Evolutionary conservation across 148 eudicot genomes (phyloP).

Genomic region (Limonium bicolor): DNA sequence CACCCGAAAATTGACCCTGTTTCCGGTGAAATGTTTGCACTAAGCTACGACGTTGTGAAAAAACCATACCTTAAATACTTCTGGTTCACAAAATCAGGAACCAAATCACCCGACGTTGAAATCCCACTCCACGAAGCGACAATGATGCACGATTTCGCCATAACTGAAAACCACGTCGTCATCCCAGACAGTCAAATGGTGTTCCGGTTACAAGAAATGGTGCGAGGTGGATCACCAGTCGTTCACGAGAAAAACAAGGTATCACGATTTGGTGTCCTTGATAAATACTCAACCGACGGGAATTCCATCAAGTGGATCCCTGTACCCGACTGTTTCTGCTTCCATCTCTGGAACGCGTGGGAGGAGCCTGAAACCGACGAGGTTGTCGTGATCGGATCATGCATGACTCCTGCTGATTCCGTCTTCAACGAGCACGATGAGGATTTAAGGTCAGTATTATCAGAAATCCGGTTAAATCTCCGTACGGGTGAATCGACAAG

Average conservation of each 20-base stretch:
- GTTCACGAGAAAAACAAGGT: constrained; percentile 44
- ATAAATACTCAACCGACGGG: constrained; percentile 26
- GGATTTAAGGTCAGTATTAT: constrained; percentile 35
- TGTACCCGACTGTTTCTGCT: constrained; percentile 73
- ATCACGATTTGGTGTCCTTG: constrained; percentile 45
- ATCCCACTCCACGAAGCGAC: constrained; percentile 45
- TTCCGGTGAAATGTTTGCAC: constrained; percentile 45
- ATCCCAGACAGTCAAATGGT: constrained; percentile 78
- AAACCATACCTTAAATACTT: constrained; percentile 65
- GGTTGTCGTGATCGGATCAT: constrained; percentile 73
- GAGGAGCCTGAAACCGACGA: constrained; percentile 70
- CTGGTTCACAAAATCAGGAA: constrained; percentile 28
- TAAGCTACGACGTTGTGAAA: constrained; percentile 59
- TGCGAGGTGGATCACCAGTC: constrained; percentile 73
- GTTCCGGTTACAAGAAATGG: constrained; percentile 71
- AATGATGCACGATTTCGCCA: constrained; percentile 87
- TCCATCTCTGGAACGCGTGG: constrained; percentile 92
- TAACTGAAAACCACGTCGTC: constrained; percentile 47
- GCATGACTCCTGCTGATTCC: constrained; percentile 88
- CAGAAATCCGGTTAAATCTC: constrained; percentile 61
- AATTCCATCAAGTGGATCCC: constrained; percentile 56
- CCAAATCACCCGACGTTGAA: constrained; percentile 45
- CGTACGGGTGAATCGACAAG: constrained; percentile 50
- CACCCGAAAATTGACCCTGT: constrained; percentile 71
- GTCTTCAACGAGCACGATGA: constrained; percentile 75